These are phyloP conservation scores for Yarrowia deformans DNA, from an alignment of 805 yeast species.

Conservation along the genomic window DNA sequence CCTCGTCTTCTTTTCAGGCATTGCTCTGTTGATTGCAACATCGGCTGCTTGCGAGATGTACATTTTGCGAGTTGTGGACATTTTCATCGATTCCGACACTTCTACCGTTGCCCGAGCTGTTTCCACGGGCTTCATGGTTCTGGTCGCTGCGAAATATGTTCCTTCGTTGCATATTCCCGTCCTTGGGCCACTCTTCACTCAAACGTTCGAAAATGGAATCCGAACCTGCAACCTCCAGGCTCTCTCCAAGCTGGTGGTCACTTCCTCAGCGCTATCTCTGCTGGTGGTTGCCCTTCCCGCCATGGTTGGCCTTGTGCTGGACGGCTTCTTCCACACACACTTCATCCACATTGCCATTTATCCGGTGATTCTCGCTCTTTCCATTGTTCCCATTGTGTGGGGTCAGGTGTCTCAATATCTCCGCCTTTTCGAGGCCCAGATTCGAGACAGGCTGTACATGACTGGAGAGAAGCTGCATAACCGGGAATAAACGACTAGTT, in stretches of 20 bases:
- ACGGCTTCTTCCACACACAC: constrained; percentile 13
- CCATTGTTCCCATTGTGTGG: constrained; percentile 15
- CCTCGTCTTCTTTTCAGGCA: constrained; percentile 7
- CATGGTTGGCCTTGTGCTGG: constrained; percentile 9
- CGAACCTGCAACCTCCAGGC: constrained; percentile 7
- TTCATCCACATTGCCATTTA: constrained; percentile 34
- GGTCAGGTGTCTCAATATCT: constrained; percentile 16
- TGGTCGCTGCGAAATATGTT: constrained; percentile 3
- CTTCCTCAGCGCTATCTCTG: constrained; percentile 14
- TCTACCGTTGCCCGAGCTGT: constrained; percentile 2
- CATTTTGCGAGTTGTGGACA: constrained; percentile 9
- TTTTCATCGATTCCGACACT: not conserved
- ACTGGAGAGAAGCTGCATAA: constrained; percentile 51
- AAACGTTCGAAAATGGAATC: constrained; percentile 7
- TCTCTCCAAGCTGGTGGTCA: constrained; percentile 2
- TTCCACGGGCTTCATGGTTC: constrained; percentile 13
- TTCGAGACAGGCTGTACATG: constrained; percentile 50
- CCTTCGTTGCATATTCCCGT: constrained; percentile 15
- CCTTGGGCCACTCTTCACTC: constrained; percentile 9
- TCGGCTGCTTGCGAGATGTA: constrained; percentile 22
- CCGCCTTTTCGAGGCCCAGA: constrained; percentile 41
- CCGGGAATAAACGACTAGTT: constrained; percentile 38
- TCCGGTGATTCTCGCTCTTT: constrained; percentile 40
- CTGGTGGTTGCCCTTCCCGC: constrained; percentile 27
- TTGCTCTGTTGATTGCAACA: not conserved